These are phyloP conservation scores for Alternaria infectoria DNA, from an alignment of 2,329 filamentous ascomycete species.

Conservation along the genomic window DNA sequence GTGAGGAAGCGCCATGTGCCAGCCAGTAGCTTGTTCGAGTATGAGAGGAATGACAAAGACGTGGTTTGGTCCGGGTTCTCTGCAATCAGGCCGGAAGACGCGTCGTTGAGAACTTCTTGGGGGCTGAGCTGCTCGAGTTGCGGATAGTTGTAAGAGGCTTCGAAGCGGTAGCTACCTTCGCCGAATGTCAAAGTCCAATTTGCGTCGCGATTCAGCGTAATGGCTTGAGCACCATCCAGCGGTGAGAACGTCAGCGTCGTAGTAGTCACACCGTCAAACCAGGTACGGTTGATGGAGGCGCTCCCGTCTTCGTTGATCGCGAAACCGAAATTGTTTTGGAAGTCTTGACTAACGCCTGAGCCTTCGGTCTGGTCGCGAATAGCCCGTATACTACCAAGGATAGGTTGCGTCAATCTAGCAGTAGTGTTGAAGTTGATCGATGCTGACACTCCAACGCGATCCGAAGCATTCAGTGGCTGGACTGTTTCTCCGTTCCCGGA, in stretches of 20 bases:
- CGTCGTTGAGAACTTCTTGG: constrained; percentile 57
- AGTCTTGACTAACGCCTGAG: constrained; percentile 57
- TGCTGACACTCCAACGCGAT: constrained; percentile 60
- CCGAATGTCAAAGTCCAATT: constrained; percentile 57
- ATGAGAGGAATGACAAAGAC: constrained; percentile 68
- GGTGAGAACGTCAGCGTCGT: constrained; percentile 58
- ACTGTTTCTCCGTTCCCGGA: constrained; percentile 54
- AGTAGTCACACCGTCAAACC: constrained; percentile 68
- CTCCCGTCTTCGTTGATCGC: constrained; percentile 51
- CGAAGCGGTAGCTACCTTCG: constrained; percentile 63
- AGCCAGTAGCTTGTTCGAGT: constrained; percentile 66
- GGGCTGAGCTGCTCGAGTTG: constrained; percentile 63
- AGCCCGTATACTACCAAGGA: constrained; percentile 67
- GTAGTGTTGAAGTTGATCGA: constrained; percentile 64
- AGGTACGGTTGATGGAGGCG: constrained; percentile 59
- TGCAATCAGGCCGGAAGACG: constrained; percentile 55
- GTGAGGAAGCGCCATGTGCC: constrained; percentile 71
- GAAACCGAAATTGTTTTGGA: constrained; percentile 62
- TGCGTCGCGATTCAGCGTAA: constrained; percentile 12
- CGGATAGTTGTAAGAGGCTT: constrained; percentile 67
- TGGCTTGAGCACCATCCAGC: constrained; percentile 26
- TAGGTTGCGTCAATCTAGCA: constrained; percentile 61
- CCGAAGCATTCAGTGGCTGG: constrained; percentile 52
- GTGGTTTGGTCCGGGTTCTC: constrained; percentile 56
- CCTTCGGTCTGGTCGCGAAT: constrained; percentile 70